Base-by-base conservation (phyloP, 2,329 filamentous ascomycete genomes). In the Sporothrix protearum region DNA sequence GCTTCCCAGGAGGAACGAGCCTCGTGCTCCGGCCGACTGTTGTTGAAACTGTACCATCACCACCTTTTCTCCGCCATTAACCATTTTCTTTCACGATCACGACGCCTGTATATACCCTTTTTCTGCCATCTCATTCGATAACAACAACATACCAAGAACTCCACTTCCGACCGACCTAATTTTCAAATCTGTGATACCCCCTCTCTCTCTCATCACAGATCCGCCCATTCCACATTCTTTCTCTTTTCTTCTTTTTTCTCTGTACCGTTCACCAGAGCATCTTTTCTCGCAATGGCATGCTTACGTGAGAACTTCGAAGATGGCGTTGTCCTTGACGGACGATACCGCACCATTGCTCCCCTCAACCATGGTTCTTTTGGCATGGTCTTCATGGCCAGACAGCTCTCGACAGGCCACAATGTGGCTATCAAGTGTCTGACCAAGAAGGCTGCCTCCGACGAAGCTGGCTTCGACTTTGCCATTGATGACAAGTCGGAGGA, bases 281-380 rank as follows among this genome's bases (percentile, higher is more conserved):
- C 71, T 75, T 76, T 47, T 73, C 33, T 71, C 67, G 70, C 78
- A 78, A 86, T 97, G 93, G 92, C 94, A 84, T 97, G 93, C 85
- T 88, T 97, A 85, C 89, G 90, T 83, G 89, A 94, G 83, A 87
- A 89, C 79, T 96, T 97, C 83, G 85, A 89, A 79, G 85, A 89
- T 81, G 93, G 92, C 81, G 88, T 92, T 82, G 83, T 97, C 79
- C 89, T 97, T 79, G 90, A 92, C 80, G 94, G 93, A 81, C 94
- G 96, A 76, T 99, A 96, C 81, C 86, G 92, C 83, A 97, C 94
- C 71, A 87, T 97, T 78, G 92, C 94, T 76, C 94, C 96, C 72
- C 91, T 99, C 83, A 99, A 99, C 80, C 94, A 97, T 87, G 96
- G 96, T 77, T 98, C 96, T 71, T 99, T 98, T 79, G 96, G 96